phyloP scores from a whole-genome alignment of 2,329 filamentous ascomycete genomes.

The Lasiodiplodia hormozganensis region DNA sequence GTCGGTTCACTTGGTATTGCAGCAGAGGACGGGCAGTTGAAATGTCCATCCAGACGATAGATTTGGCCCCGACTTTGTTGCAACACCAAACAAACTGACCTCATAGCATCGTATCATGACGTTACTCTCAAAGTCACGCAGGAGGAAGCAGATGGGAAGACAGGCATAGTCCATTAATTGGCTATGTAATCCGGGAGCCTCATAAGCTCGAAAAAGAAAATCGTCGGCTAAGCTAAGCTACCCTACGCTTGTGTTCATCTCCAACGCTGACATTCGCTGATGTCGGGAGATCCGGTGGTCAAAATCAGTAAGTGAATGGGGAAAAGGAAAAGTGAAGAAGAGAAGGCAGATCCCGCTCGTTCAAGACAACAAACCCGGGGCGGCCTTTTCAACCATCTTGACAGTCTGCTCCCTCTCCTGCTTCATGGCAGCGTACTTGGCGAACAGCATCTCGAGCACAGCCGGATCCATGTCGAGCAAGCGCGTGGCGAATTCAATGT shows the following conservation, averaged over 20 bases:
- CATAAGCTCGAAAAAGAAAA: not conserved
- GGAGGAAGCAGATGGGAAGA: not conserved
- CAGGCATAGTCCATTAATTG: not conserved
- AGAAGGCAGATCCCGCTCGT: not conserved
- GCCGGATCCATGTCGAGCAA: slow-evolving; percentile 1
- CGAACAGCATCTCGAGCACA: not conserved
- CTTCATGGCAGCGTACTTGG: not conserved
- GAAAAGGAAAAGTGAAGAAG: not conserved
- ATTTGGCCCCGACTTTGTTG: too few relatives aligned
- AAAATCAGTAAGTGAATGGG: not conserved
- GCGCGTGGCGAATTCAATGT: not conserved
- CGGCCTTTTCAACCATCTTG: too few relatives aligned
- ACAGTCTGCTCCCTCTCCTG: too few relatives aligned
- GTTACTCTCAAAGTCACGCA: not conserved
- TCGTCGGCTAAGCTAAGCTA: not conserved
- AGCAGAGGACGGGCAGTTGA: too few relatives aligned
- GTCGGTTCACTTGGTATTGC: too few relatives aligned
- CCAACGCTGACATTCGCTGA: not conserved
- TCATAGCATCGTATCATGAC: too few relatives aligned
- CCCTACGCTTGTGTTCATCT: not conserved
- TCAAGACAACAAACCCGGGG: not conserved
- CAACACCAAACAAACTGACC: too few relatives aligned
- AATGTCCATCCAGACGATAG: too few relatives aligned
- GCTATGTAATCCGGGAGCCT: not conserved
- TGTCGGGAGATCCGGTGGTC: not conserved